A percentile compares a stretch with the other conserved stretches of the same genome.
These are phyloP conservation scores for Rhizopus sp. DNA, from an alignment of 371 early-diverging fungal species.

Conservation along the genomic window DNA sequence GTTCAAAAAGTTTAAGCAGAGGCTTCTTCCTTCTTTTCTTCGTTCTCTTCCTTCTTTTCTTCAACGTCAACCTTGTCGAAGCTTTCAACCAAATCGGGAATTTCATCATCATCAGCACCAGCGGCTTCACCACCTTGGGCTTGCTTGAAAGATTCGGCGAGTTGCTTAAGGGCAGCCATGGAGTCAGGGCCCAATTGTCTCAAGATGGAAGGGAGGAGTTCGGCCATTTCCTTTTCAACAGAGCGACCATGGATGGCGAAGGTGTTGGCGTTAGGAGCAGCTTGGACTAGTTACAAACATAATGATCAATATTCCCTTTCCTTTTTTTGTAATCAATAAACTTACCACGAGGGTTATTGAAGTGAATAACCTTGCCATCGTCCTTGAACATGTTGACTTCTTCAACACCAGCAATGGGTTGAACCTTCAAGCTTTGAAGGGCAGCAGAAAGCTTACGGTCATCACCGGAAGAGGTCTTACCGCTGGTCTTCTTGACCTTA, in stretches of 20 bases:
- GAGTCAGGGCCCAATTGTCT: constrained; percentile 96
- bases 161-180: constrained; percentile 82
- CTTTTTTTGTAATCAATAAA: background rate
- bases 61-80: constrained; percentile 58
- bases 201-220: constrained; percentile 92
- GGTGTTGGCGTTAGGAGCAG: constrained; percentile 87
- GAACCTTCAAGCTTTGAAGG: constrained; percentile 89
- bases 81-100: constrained; percentile 76
- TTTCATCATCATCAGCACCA: constrained; percentile 65
- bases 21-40: constrained; percentile 31
- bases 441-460: constrained; percentile 91
- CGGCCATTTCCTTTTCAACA: constrained; percentile 89
- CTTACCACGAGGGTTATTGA: constrained; percentile 87
- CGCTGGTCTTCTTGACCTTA: constrained; percentile 58
- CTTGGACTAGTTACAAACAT: constrained; percentile 66
- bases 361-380: constrained; percentile 94
- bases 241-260: constrained; percentile 89
- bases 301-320: background rate
- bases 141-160: constrained; percentile 84
- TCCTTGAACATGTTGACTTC: constrained; percentile 99
- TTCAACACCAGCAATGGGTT: constrained; percentile 86
- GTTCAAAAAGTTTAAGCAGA: constrained; percentile 18
- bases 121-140: constrained; percentile 53
- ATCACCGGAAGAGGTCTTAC: constrained; percentile 71
- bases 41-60: constrained; percentile 41